Conservation (phyloP, 106 monocot genomes). For the Dendrobium officinale region DNA sequence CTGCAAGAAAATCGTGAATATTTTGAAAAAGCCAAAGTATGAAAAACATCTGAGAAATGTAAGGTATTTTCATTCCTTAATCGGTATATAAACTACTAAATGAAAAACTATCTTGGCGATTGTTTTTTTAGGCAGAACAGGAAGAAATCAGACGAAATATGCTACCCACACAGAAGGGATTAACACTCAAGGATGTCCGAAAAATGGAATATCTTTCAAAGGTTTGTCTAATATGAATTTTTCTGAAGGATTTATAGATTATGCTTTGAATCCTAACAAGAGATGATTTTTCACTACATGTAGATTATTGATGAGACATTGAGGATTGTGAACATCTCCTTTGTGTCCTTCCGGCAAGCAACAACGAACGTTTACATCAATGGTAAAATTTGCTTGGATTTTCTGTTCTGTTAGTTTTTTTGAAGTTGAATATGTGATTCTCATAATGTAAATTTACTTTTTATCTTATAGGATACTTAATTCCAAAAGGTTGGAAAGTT, state of each 20-base stretch:
- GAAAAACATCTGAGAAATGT: background rate
- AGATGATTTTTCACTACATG: conserved; percentile 3
- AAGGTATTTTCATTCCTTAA: background rate
- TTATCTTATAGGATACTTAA: conserved; percentile 50
- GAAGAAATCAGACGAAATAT: conserved; percentile 61
- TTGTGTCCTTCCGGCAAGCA: conserved; percentile 76
- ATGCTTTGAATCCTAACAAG: conserved; percentile 1
- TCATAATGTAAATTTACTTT: background rate
- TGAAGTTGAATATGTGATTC: background rate
- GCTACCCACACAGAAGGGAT: conserved; percentile 44
- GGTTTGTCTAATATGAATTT: conserved; percentile 20
- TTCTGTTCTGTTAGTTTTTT: background rate
- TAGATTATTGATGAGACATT: conserved; percentile 89
- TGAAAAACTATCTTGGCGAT: background rate
- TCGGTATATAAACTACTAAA: background rate
- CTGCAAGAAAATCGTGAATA: conserved; percentile 67
- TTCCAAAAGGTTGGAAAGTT: conserved; percentile 93
- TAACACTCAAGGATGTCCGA: conserved; percentile 57
- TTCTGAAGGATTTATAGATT: background rate
- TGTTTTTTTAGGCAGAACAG: conserved; percentile 60
- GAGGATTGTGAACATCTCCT: conserved; percentile 71
- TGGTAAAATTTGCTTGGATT: conserved; percentile 35
- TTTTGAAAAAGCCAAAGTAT: conserved; percentile 68
- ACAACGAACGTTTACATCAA: conserved; percentile 51
- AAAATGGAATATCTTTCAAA: conserved; percentile 92